phyloP scores from a whole-genome alignment of 768 basidiomycete species.

The Sarcodon aspratus region DNA sequence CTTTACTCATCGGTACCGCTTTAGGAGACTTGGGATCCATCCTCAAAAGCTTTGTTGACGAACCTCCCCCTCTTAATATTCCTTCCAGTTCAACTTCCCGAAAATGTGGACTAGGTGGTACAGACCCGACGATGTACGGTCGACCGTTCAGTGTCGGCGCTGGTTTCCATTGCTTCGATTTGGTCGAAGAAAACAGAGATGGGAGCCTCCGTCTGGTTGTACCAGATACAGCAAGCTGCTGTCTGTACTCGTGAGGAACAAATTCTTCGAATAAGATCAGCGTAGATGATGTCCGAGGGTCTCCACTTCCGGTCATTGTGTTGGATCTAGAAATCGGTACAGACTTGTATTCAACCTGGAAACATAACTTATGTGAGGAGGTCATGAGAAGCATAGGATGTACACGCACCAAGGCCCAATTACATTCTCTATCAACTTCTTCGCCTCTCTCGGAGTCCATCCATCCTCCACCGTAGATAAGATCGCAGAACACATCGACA shows the following conservation, averaged over 20 bases:
- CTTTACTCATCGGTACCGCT: background rate
- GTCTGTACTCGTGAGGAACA: conserved; percentile 79
- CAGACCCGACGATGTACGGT: conserved; percentile 54
- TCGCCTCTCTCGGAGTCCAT: conserved; percentile 68
- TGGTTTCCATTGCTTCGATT: conserved; percentile 60
- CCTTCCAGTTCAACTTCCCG: conserved; percentile 77
- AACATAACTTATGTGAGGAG: background rate
- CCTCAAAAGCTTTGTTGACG: conserved; percentile 26
- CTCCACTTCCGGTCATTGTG: conserved; percentile 22
- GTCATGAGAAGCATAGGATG: background rate
- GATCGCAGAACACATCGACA: conserved; percentile 75
- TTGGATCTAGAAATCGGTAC: conserved; percentile 30
- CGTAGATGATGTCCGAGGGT: conserved; percentile 63
- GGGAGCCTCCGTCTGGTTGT: conserved; percentile 48
- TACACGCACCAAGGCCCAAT: conserved; percentile 77
- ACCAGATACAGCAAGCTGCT: conserved; percentile 51
- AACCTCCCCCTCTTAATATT: conserved; percentile 44
- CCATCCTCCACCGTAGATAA: conserved; percentile 79
- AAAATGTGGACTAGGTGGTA: conserved; percentile 38
- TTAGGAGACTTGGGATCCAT: background rate
- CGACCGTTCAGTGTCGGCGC: conserved; percentile 75
- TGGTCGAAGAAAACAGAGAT: conserved; percentile 47
- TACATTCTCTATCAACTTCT: conserved; percentile 73
- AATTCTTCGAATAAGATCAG: conserved; percentile 90
- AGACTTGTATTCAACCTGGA: conserved; percentile 81